Percentiles rank a stretch among this genome's conserved stretches.
Conservation (phyloP, 352 stramenopile species). For the Lagenidium giganteum region DNA sequence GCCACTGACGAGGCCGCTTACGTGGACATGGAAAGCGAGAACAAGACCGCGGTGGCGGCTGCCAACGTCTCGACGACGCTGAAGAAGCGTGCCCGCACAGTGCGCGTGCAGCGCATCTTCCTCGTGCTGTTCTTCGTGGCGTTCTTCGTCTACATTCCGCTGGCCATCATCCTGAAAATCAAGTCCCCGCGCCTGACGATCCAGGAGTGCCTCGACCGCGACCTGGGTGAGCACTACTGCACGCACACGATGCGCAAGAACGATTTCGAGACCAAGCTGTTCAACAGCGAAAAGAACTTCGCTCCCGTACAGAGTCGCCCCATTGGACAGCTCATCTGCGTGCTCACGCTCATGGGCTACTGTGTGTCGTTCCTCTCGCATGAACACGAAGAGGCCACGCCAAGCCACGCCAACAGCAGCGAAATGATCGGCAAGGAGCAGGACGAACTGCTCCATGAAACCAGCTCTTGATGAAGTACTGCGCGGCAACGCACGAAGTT, state of each 20-base stretch:
- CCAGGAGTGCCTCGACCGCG: constrained; percentile 14
- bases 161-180: constrained; percentile 15
- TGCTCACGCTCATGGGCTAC: constrained; percentile 14
- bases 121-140: constrained; percentile 43
- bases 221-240: constrained; percentile 18
- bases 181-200: too few relatives aligned
- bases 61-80: too few relatives aligned
- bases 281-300: too few relatives aligned
- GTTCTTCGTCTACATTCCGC: constrained; percentile 59
- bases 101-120: constrained; percentile 15
- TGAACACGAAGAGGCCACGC: constrained; percentile 15
- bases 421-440: too few relatives aligned
- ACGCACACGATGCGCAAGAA: constrained; percentile 13
- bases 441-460: too few relatives aligned
- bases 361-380: constrained; percentile 15
- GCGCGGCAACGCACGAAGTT: too few relatives aligned
- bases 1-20: constrained; percentile 2
- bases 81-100: constrained; percentile 1
- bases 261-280: constrained; percentile 10
- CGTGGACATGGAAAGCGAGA: constrained; percentile 4
- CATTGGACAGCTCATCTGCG: constrained; percentile 12
- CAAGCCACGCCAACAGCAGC: too few relatives aligned
- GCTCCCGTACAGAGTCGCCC: constrained; percentile 18
- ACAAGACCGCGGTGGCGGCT: constrained; percentile 6
- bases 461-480: too few relatives aligned